A percentile compares a stretch with the other conserved stretches of the same genome.
These are phyloP conservation scores for Pyrus hybrid DNA, from an alignment of 331 rosid species.

Conservation along the genomic window DNA sequence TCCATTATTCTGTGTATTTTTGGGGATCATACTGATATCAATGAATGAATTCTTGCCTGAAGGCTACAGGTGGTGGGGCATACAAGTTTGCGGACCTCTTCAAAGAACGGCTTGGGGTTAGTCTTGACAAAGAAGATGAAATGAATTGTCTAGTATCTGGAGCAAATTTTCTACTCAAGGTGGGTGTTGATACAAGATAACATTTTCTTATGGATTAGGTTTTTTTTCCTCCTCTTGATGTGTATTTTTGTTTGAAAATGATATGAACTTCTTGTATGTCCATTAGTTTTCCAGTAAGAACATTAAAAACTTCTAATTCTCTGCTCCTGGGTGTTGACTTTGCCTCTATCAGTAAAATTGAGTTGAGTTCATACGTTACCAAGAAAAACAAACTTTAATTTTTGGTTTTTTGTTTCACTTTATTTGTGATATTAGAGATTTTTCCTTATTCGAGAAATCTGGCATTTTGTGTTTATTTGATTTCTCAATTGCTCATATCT, in stretches of 20 bases:
- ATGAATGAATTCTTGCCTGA: slow-evolving; percentile 10
- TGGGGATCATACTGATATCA: not conserved
- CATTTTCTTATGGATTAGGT: slow-evolving; percentile 8
- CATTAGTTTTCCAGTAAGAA: not conserved
- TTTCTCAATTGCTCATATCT: not conserved
- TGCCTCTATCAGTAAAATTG: too few relatives aligned
- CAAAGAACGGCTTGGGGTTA: slow-evolving; percentile 82
- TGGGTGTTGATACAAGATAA: slow-evolving; percentile 27
- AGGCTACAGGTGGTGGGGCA: slow-evolving; percentile 73
- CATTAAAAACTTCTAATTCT: not conserved
- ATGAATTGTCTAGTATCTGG: slow-evolving; percentile 94
- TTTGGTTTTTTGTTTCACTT: too few relatives aligned
- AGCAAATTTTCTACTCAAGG: slow-evolving; percentile 97
- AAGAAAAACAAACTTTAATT: too few relatives aligned
- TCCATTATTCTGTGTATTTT: not conserved
- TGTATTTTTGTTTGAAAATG: not conserved
- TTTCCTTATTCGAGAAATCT: too few relatives aligned
- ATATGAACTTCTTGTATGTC: not conserved
- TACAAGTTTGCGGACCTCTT: slow-evolving; percentile 61
- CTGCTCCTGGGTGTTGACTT: too few relatives aligned
- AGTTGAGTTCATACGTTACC: too few relatives aligned
- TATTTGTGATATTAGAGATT: too few relatives aligned
- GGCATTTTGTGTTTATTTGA: not conserved
- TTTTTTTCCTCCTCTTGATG: not conserved
- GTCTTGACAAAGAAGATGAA: slow-evolving; percentile 97